Base-by-base conservation (phyloP, 179 eudicot species). In the Vitellaria paradoxa region DNA sequence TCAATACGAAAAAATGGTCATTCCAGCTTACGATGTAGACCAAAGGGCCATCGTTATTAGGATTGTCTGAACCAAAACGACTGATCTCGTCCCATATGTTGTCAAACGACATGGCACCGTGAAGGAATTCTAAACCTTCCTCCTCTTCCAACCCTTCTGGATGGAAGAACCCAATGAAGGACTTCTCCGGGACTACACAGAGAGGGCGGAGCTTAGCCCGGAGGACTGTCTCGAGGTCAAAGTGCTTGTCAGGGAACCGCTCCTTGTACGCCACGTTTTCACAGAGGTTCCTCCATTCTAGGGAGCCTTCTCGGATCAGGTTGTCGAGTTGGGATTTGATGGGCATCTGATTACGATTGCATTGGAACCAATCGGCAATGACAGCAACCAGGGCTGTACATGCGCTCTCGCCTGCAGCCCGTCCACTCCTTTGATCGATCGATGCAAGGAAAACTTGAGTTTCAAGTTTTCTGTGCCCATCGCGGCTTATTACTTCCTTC, bases 21-120 rank as follows among this genome's bases (percentile, higher is more conserved):
- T 93, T 90, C 98, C 98, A 92, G 81, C 98, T 92, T 42, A 94
- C 90, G 61, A 88, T 84, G 65, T 87, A 94, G 17, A 92, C 88
- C 82, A 81, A 45, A 46, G 92, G 84, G 26, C 85, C 88, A 42
- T 76, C 83, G 47, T 64, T 73, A 30, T 65, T 49, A 23, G 46
- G 40, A 62, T 77, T 68, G 14, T 91, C 89, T 5, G 76, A 80
- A 45, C 84, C 82, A 11, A 76, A 76, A 18, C 46, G 82, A 74
- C 84, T 84, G n/a, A 94, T 94, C 82, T 92, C 98, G n/a, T 86
- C 92, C 98, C 98, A 93, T 42, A 93, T 93, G 71, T 78, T 85
- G 75, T 92, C 98, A 52, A 92, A 94, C 6, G 98, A 94, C 97
- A 94, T 91, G 68, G 98, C 93, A 26, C 89, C 92, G 66, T 84